A percentile compares a stretch with the other conserved stretches of the same genome.
phyloP scores from a whole-genome alignment of 192 early-diverging fungal genomes.

The Jimgerdemannia lactiflua region DNA sequence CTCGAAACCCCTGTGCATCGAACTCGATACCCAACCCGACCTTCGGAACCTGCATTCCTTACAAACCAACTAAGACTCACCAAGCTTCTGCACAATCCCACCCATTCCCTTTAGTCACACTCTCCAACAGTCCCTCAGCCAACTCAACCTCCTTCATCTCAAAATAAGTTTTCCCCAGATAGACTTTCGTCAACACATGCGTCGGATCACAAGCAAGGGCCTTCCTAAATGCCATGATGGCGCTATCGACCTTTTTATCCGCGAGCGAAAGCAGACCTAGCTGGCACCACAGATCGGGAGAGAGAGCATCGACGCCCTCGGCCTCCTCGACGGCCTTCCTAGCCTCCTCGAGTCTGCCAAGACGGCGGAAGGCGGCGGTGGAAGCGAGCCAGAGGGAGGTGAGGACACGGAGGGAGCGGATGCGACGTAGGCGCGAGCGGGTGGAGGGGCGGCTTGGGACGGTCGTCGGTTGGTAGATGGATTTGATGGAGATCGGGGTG shows the following conservation, averaged over 20 bases:
- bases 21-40: too few species aligned
- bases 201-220: conserved; percentile 38
- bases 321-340: conserved; percentile 54
- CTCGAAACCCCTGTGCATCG: too few species aligned
- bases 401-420: conserved; percentile 41
- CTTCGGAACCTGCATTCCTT: too few species aligned
- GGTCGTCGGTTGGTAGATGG: conserved; percentile 28
- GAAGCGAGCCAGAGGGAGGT: conserved; percentile 54
- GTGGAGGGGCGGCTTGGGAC: conserved; percentile 24
- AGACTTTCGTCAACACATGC: conserved; percentile 37
- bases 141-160: conserved; percentile 40
- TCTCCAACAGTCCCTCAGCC: conserved; percentile 51
- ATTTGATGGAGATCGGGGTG: conserved; percentile 17
- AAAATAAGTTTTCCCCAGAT: conserved; percentile 44
- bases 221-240: conserved; percentile 47
- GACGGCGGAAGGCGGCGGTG: conserved; percentile 43
- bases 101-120: conserved; percentile 45
- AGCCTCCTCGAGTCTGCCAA: conserved; percentile 51
- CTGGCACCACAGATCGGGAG: conserved; percentile 55
- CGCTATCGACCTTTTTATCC: conserved; percentile 33
- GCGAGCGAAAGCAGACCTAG: conserved; percentile 36
- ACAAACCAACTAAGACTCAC: conserved; percentile 14
- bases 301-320: conserved; percentile 38
- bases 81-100: conserved; percentile 66
- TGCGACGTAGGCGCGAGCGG: conserved; percentile 31